These are phyloP conservation scores for Penicillium argentinense DNA, from an alignment of 495 filamentous ascomycete species.

Conservation along the genomic window DNA sequence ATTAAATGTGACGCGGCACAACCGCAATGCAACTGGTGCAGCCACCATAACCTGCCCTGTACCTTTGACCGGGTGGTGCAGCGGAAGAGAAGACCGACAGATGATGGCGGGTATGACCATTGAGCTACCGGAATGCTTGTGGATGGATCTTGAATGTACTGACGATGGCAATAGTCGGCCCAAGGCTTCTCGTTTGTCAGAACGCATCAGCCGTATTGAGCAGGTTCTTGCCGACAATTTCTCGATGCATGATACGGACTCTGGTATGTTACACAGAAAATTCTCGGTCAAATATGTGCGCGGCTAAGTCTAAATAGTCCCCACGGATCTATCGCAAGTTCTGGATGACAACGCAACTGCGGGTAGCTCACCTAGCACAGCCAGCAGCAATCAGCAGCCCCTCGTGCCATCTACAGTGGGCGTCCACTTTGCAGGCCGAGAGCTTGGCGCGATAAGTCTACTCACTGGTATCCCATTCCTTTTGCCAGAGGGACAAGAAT, in stretches of 20 bases:
- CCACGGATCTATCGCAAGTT: slow-evolving; percentile 8
- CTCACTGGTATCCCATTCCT: slow-evolving; percentile 49
- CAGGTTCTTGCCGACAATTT: slow-evolving; percentile 37
- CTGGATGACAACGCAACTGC: slow-evolving; percentile 9
- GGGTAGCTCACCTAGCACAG: slow-evolving; percentile 18
- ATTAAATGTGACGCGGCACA: slow-evolving; percentile 52
- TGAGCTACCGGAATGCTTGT: not conserved
- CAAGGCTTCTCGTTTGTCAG: slow-evolving; percentile 32
- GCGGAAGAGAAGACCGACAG: slow-evolving; percentile 32
- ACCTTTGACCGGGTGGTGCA: slow-evolving; percentile 43
- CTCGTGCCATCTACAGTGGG: slow-evolving; percentile 34
- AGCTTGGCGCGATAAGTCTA: slow-evolving; percentile 46
- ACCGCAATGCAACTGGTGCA: slow-evolving; percentile 53
- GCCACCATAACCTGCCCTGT: slow-evolving; percentile 49
- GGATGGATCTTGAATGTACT: not conserved
- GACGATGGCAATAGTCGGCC: slow-evolving; percentile 13
- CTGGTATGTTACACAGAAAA: slow-evolving; percentile 16
- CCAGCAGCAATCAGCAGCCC: slow-evolving; percentile 8
- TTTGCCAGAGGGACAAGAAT: slow-evolving; percentile 43
- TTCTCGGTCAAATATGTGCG: not conserved
- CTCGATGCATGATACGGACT: slow-evolving; percentile 11
- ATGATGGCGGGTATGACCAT: slow-evolving; percentile 18
- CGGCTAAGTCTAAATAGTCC: slow-evolving; percentile 6
- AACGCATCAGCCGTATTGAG: slow-evolving; percentile 44
- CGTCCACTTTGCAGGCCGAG: slow-evolving; percentile 49